Evolutionary conservation across 169 alveolate genomes (phyloP).

Genomic region (Eimeria brunetti): DNA sequence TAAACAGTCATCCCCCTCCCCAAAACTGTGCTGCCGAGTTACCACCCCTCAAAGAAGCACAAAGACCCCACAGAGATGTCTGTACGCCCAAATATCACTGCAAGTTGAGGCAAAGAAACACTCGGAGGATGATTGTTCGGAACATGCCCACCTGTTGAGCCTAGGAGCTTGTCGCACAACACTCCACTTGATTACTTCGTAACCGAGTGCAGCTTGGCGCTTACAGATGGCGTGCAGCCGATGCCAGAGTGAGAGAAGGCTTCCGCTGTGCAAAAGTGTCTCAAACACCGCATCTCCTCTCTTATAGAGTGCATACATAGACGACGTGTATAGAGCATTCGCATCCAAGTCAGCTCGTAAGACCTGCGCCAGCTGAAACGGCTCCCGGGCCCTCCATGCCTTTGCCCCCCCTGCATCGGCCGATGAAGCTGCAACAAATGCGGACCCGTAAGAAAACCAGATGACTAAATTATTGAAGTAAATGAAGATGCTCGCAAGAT

Average conservation of each 20-base stretch:
- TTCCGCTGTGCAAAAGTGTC: constrained; percentile 75
- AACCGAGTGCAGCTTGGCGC: constrained; percentile 34
- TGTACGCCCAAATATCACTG: neutral
- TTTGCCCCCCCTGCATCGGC: constrained; percentile 43
- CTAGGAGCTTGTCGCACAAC: constrained; percentile 78
- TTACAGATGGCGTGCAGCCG: constrained; percentile 73
- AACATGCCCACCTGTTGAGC: constrained; percentile 53
- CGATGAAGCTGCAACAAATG: neutral
- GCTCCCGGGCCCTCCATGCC: constrained; percentile 72
- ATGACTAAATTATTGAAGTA: neutral
- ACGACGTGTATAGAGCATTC: constrained; percentile 42
- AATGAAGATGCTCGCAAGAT: neutral
- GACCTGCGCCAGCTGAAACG: constrained; percentile 55
- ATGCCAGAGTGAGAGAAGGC: constrained; percentile 76
- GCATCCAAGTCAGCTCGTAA: constrained; percentile 59
- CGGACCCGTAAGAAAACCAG: neutral
- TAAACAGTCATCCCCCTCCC: neutral
- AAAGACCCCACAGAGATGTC: neutral
- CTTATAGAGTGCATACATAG: constrained; percentile 69
- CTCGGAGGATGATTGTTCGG: neutral
- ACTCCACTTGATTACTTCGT: constrained; percentile 70
- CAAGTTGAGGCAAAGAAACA: neutral
- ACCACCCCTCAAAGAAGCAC: neutral
- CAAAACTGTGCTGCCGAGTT: neutral
- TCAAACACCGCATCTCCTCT: constrained; percentile 76